Evolutionary conservation across 805 yeast species (phyloP), one percentile per base, ranked within the genome.

Genomic region (Yamadazyma nakazawae): DNA sequence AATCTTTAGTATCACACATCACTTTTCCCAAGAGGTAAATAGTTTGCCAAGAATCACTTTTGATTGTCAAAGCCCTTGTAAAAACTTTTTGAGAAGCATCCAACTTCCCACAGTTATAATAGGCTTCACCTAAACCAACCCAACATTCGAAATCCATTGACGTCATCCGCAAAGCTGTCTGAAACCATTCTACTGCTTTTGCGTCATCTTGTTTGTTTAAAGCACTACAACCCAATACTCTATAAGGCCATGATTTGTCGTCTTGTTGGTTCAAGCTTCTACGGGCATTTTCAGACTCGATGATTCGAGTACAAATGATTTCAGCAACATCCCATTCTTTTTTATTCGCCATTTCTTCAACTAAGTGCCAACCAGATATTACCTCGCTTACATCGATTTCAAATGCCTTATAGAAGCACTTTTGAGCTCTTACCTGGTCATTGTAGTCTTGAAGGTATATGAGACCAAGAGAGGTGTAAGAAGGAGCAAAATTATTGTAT

Each of bases 51-150:
- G 79, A 76, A 1, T 67, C 64, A 0, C 79, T 74, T 28, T 79
- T 77, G 5, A 85, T 54, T 34, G 73, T 73, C 38, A 80, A 57
- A 0, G 91, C 88, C 48, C 81, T 82, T 26, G 70, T 72, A 56
- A 90, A 86, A 1, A 94, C 97, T 62, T 87, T 90, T 9, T 79
- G 72, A 0, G 96, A 88, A 2, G 98, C 96, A 46, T 88, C 91
- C 37, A 84, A 70, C 50, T 96, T 75, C 2, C 99, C 99, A 62
- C 94, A 81, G 21, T 82, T 79, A 45, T 78, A 72, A 62, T 94
- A 94, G 0, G 97, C 92, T 62, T 94, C 98, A n/a, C 99, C 99
- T n/a, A 94, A 70, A 0, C 97, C 97, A 25, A 86, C 72, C 97
- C 98, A 92, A 2, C 96, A 84, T 53, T 87, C 84, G 1, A 79